Evolutionary conservation across 306 rosid species (phyloP).

Genomic region (Arachis stenosperma): DNA sequence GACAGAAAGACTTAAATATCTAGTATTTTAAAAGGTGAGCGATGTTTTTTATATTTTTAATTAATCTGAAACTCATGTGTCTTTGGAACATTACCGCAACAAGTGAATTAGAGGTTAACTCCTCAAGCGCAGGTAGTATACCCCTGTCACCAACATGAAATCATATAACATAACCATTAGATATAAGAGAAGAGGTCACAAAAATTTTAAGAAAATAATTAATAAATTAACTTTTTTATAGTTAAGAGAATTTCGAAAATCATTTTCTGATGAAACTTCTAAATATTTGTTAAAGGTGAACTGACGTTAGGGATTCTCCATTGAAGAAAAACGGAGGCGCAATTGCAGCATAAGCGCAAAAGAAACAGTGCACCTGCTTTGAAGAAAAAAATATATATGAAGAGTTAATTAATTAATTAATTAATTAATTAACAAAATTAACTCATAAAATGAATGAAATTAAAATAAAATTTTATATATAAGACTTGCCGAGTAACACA

Average conservation of each 20-base stretch:
- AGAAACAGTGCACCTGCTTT: conserved; percentile 68
- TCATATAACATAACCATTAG: conserved; percentile 46
- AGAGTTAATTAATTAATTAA: conserved; percentile 14
- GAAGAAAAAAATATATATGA: conserved; percentile 35
- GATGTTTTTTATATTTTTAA: too few species aligned
- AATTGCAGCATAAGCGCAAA: conserved; percentile 72
- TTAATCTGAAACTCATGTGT: too few species aligned
- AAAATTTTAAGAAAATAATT: too few species aligned
- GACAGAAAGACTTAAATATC: not conserved
- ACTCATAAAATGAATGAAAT: conserved; percentile 24
- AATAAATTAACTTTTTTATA: too few species aligned
- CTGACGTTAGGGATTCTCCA: conserved; percentile 91
- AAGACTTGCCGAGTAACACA: conserved; percentile 62
- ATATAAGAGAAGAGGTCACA: conserved; percentile 6
- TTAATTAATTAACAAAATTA: not conserved
- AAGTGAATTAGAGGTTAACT: conserved; percentile 45
- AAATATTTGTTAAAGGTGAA: conserved; percentile 15
- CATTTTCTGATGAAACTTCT: too few species aligned
- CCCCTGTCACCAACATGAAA: conserved; percentile 67
- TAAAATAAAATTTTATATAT: not conserved
- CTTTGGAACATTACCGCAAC: conserved; percentile 67
- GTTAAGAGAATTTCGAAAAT: too few species aligned
- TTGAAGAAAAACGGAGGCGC: conserved; percentile 85
- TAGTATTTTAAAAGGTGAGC: too few species aligned
- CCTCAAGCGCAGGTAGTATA: conserved; percentile 71